phyloP scores from a whole-genome alignment of 441 rosid species.

The Brassica hybrid region DNA sequence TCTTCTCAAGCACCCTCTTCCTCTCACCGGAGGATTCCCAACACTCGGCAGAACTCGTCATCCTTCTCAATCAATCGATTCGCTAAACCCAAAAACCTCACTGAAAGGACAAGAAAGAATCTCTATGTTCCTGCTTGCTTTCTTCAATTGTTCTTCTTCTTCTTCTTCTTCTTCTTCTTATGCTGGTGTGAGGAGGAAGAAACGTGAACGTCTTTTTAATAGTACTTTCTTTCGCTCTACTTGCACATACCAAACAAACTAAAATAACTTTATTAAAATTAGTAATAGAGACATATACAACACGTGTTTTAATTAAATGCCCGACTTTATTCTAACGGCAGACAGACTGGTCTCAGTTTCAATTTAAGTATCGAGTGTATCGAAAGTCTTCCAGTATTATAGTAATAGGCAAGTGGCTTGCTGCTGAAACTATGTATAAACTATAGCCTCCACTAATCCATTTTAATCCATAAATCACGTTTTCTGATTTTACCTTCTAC shows the following conservation, averaged over 20 bases:
- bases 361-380: background rate
- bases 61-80: background rate
- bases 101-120: background rate
- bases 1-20: too few relatives aligned
- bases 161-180: too few relatives aligned
- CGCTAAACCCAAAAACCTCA: too few relatives aligned
- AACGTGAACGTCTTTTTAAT: background rate
- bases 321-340: slow-evolving; percentile 26
- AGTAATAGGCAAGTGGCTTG: slow-evolving; percentile 1
- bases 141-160: background rate
- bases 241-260: slow-evolving; percentile 16
- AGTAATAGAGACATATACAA: slow-evolving; percentile 14
- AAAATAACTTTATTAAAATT: background rate
- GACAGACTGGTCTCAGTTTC: background rate
- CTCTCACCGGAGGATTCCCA: too few relatives aligned
- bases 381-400: background rate
- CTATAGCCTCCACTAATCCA: background rate
- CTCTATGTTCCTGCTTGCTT: background rate
- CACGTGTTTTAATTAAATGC: slow-evolving; percentile 35
- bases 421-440: background rate
- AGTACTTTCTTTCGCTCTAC: slow-evolving; percentile 9
- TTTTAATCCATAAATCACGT: slow-evolving; percentile 31
- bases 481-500: slow-evolving; percentile 18
- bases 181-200: slow-evolving; percentile 35
- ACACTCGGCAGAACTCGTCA: too few relatives aligned